Percentiles rank a stretch among this genome's conserved stretches.
phyloP scores from a whole-genome alignment of 202 grass and related monocot species.

The Eragrostis tef region DNA sequence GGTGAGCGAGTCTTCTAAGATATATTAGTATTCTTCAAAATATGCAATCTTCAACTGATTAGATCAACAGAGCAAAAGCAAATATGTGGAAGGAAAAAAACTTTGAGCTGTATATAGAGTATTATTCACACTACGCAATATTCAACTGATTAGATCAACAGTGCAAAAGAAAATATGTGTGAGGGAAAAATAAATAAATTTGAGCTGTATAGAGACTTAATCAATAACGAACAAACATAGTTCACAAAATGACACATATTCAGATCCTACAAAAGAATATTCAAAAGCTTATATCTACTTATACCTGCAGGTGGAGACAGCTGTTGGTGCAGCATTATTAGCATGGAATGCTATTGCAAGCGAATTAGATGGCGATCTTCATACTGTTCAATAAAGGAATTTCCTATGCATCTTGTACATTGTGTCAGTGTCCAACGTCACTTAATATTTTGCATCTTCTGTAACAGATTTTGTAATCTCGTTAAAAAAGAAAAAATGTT shows the following conservation, averaged over 20 bases:
- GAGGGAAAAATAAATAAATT: background rate
- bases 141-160: conserved; percentile 20
- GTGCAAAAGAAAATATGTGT: conserved; percentile 1
- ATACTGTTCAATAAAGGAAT: conserved; percentile 1
- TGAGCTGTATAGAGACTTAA: background rate
- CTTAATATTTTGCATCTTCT: conserved; percentile 42
- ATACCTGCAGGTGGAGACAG: conserved; percentile 72
- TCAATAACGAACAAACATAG: background rate
- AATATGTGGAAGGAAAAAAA: conserved; percentile 2
- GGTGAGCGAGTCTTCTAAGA: conserved; percentile 47
- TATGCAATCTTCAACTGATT: conserved; percentile 16
- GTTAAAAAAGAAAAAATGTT: conserved; percentile 30
- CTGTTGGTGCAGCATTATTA: conserved; percentile 71
- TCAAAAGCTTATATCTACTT: conserved; percentile 29
- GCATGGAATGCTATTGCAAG: conserved; percentile 67
- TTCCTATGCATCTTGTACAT: conserved; percentile 40
- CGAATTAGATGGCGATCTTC: conserved; percentile 47
- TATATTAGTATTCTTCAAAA: conserved; percentile 21
- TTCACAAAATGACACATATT: background rate
- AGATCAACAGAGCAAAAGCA: background rate
- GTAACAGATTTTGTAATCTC: conserved; percentile 51
- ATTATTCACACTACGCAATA: conserved; percentile 9
- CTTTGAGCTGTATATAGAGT: background rate
- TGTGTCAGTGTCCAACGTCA: conserved; percentile 28
- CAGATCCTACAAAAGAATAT: conserved; percentile 12